Evolutionary conservation across 225 moss, liverwort and hornwort genomes (phyloP).

Genomic region (Takakia lepidozioides): DNA sequence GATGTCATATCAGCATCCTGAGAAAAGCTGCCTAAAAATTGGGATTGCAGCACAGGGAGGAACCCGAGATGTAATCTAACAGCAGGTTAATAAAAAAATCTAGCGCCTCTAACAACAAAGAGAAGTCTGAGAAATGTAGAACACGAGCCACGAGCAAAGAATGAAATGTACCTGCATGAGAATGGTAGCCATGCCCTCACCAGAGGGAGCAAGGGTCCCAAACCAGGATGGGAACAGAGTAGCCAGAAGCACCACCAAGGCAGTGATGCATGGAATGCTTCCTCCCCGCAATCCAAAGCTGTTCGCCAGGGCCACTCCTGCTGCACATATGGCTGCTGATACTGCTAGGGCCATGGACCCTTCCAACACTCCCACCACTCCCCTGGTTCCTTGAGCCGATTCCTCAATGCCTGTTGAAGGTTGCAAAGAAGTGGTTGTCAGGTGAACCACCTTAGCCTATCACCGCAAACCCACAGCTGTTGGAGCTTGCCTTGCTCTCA

Average conservation of each 20-base stretch:
- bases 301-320: constrained; percentile 55
- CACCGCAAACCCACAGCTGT: too few species aligned
- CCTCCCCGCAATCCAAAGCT: constrained; percentile 71
- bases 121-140: too few species aligned
- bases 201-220: constrained; percentile 62
- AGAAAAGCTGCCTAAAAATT: not conserved
- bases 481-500: too few species aligned
- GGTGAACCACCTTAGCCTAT: too few species aligned
- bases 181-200: constrained; percentile 73
- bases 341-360: constrained; percentile 69
- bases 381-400: constrained; percentile 26
- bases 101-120: too few species aligned
- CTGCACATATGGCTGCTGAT: constrained; percentile 71
- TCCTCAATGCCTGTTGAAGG: constrained; percentile 10
- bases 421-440: too few species aligned
- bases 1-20: not conserved
- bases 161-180: constrained; percentile 64
- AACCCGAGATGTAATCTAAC: too few species aligned
- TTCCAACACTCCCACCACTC: constrained; percentile 50
- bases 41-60: not conserved
- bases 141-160: too few species aligned
- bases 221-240: constrained; percentile 68
- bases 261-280: constrained; percentile 84
- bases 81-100: too few species aligned
- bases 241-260: constrained; percentile 71